Evolutionary conservation across 2,329 filamentous ascomycete species (phyloP).

Genomic region (Balansia obtecta): DNA sequence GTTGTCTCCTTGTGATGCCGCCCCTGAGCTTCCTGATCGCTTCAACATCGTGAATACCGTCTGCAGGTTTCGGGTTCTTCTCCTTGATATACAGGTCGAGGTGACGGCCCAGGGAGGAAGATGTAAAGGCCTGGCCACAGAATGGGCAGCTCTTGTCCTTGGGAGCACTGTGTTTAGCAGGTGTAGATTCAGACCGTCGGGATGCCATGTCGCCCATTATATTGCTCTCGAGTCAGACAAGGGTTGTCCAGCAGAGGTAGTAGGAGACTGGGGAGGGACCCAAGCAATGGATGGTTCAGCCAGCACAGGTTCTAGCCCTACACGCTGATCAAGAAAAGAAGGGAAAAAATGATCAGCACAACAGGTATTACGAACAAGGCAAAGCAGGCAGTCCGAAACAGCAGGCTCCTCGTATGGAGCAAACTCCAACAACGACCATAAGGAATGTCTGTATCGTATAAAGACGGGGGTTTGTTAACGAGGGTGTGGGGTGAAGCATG

Average conservation of each 20-base stretch:
- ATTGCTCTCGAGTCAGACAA: neutral
- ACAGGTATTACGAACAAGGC: constrained; percentile 3
- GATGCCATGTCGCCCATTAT: constrained; percentile 21
- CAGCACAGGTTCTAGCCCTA: constrained; percentile 4
- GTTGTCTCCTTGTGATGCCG: constrained; percentile 75
- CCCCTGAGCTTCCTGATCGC: constrained; percentile 76
- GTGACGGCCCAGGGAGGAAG: constrained; percentile 83
- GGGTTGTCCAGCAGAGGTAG: neutral
- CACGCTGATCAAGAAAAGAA: neutral
- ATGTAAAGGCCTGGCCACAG: constrained; percentile 83
- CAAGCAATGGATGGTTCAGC: neutral
- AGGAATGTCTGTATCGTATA: neutral
- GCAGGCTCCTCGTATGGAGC: constrained; percentile 7
- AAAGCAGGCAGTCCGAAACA: neutral
- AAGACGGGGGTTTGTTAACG: neutral
- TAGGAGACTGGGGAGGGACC: neutral
- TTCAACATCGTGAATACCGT: constrained; percentile 82
- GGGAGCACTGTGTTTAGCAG: constrained; percentile 31
- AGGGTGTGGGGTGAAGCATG: neutral
- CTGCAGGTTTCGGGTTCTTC: constrained; percentile 77
- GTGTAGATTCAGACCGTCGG: constrained; percentile 24
- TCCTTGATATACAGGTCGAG: constrained; percentile 89
- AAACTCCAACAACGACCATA: constrained; percentile 2
- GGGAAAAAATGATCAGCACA: neutral
- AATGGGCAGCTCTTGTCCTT: constrained; percentile 88